phyloP scores from a whole-genome alignment of 2,329 filamentous ascomycete species.

The Seiridium unicorne region DNA sequence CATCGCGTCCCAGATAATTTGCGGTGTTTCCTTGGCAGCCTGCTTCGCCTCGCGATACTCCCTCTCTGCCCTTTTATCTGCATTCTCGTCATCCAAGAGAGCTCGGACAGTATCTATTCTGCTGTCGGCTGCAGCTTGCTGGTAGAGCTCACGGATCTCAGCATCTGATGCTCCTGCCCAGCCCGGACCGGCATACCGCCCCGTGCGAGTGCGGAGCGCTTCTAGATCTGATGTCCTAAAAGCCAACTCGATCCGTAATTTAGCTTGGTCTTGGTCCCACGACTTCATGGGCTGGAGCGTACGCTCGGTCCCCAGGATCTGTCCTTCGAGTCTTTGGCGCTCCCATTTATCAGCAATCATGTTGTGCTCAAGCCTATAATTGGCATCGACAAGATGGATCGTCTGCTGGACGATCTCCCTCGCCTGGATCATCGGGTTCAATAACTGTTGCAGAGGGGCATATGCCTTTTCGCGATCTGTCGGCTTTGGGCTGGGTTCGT shows the following conservation, averaged over 20 bases:
- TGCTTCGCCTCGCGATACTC: slow-evolving; percentile 11
- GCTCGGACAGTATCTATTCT: slow-evolving; percentile 5
- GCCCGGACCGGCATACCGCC: slow-evolving; percentile 10
- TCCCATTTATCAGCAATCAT: slow-evolving; percentile 8
- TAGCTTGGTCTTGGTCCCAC: slow-evolving; percentile 6
- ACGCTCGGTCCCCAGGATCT: slow-evolving; percentile 2
- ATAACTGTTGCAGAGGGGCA: slow-evolving; percentile 4
- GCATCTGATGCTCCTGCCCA: slow-evolving; percentile 12
- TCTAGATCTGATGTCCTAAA: slow-evolving; percentile 11
- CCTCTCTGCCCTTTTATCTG: not conserved
- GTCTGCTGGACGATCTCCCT: slow-evolving; percentile 10
- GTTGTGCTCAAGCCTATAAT: slow-evolving; percentile 9
- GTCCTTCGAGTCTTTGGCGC: not conserved
- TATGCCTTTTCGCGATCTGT: slow-evolving; percentile 7
- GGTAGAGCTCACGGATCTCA: slow-evolving; percentile 4
- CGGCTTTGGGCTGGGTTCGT: not conserved
- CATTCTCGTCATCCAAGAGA: slow-evolving; percentile 2
- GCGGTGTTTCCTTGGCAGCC: slow-evolving; percentile 4
- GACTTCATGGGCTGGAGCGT: slow-evolving; percentile 3
- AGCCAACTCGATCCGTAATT: slow-evolving; percentile 8
- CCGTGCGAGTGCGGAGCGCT: slow-evolving; percentile 9
- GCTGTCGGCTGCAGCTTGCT: not conserved
- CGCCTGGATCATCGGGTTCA: not conserved
- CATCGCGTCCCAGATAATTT: slow-evolving; percentile 8
- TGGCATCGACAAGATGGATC: slow-evolving; percentile 11